phyloP scores from a whole-genome alignment of 1,139 yeast species.

The Yarrowia galli region DNA sequence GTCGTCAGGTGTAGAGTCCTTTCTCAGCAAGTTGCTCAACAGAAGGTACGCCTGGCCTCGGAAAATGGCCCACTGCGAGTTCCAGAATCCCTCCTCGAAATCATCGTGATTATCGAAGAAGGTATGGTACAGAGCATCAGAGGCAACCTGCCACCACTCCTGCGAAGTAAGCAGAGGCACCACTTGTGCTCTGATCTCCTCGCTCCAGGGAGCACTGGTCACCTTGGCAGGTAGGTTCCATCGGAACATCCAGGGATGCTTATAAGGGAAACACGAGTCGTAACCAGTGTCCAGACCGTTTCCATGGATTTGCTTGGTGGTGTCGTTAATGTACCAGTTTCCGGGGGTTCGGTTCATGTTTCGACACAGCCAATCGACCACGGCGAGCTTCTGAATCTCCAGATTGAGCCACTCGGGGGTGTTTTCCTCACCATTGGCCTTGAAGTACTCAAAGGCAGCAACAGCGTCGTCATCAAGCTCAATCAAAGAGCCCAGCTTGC shows the following conservation, averaged over 20 bases:
- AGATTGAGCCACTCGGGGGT: conserved; percentile 12
- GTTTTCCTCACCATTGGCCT: conserved; percentile 1
- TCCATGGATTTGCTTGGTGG: conserved; percentile 1
- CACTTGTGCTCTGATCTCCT: conserved; percentile 5
- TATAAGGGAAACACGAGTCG: conserved; percentile 23
- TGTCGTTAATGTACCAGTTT: conserved; percentile 19
- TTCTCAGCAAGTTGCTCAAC: not conserved
- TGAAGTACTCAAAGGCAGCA: conserved; percentile 28
- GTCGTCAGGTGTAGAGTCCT: conserved; percentile 5
- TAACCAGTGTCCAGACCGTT: conserved; percentile 25
- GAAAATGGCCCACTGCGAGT: conserved; percentile 34
- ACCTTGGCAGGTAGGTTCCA: conserved; percentile 15
- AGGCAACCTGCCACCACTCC: conserved; percentile 26
- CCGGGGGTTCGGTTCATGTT: conserved; percentile 31
- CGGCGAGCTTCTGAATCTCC: conserved; percentile 24
- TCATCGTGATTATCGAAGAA: conserved; percentile 26
- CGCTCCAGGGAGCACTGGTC: conserved; percentile 8
- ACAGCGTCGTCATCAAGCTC: not conserved
- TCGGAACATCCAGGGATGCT: conserved; percentile 27
- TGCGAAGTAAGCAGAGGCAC: conserved; percentile 26
- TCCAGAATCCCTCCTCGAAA: conserved; percentile 34
- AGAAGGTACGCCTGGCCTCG: conserved; percentile 29
- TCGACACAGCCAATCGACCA: conserved; percentile 29
- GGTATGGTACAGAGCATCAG: conserved; percentile 24
- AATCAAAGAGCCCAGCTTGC: conserved; percentile 22